Conservation (phyloP, 2,329 filamentous ascomycete genomes). For the Lachnellula subtilissima region DNA sequence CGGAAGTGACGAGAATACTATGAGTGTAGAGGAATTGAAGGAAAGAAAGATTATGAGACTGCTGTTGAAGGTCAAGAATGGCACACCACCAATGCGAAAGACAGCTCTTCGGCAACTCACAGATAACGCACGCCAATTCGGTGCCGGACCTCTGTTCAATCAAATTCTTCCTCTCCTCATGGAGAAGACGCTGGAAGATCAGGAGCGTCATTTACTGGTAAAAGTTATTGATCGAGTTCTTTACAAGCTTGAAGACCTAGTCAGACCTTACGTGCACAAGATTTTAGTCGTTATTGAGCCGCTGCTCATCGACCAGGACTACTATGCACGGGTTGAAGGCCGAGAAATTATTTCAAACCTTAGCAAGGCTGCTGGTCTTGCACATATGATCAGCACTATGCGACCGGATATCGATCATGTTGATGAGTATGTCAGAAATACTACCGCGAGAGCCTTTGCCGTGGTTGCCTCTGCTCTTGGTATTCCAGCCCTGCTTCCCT, state of each 20-base stretch:
- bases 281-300: constrained; percentile 98
- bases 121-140: constrained; percentile 94
- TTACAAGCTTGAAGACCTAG: constrained; percentile 96
- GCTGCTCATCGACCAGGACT: constrained; percentile 98
- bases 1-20: constrained; percentile 81
- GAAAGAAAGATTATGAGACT: constrained; percentile 98
- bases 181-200: constrained; percentile 97
- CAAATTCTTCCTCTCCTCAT: constrained; percentile 95
- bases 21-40: constrained; percentile 93
- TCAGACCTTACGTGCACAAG: constrained; percentile 95
- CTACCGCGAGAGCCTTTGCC: constrained; percentile 92
- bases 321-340: constrained; percentile 96
- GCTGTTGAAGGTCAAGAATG: constrained; percentile 97
- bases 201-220: constrained; percentile 95
- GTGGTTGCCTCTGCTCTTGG: constrained; percentile 95
- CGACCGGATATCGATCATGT: constrained; percentile 97
- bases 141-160: constrained; percentile 89
- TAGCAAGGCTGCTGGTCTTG: constrained; percentile 90
- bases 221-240: constrained; percentile 98
- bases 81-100: constrained; percentile 97
- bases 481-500: constrained; percentile 90
- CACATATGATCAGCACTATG: constrained; percentile 99
- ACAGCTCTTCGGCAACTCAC: constrained; percentile 95
- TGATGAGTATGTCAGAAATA: constrained; percentile 97
- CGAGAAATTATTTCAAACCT: constrained; percentile 98